Evolutionary conservation across 164 flowering plant species (phyloP), one percentile per base, ranked within the genome.

Genomic region (Nymphaea thermarum): DNA sequence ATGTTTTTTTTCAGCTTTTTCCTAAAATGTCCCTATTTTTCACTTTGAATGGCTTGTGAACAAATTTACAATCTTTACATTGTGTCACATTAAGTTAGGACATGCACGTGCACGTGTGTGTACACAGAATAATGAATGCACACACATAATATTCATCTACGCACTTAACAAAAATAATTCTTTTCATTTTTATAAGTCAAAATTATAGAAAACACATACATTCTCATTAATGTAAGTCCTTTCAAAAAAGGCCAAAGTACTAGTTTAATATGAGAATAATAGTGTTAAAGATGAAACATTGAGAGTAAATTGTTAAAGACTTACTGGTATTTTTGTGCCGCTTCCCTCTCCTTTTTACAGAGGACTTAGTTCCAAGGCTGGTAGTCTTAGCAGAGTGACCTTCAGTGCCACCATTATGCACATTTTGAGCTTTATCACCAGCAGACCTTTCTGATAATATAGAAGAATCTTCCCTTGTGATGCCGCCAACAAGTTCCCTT

Each of bases 281-380:
- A 25, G 36, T 25, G 36, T 25, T 25, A 25, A 25, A 25, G 36
- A 25, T 25, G 36, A 25, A 25, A 25, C 36, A 25, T 25, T 25
- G 60, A 55, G 16, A 16, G 10, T 55, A 55, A 8, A 55, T 1
- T 16, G 10, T 55, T n/a, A n/a, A 55, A 45, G 6, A 68, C 59
- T 62, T 68, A 68, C 66, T 8, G 12, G 71, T 14, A 51, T 12
- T 47, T 41, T 47, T 63, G 17, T 61, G 15, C 6, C 43, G 60
- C 43, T 51, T 65, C 45, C 44, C 70, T 36, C 44, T 67, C 43
- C 53, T 67, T 59, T n/a, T 67, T 43, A 63, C n/a, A 65, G 42
- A 60, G 5, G 64, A 65, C 55, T 70, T 70, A 62, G 10, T 53
- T 8, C 18, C 42, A 4, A 15, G 55, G 57, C 16, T n/a, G 18